phyloP scores from a whole-genome alignment of 1,284 basidiomycete species.

The Microstroma glucosiphilum region DNA sequence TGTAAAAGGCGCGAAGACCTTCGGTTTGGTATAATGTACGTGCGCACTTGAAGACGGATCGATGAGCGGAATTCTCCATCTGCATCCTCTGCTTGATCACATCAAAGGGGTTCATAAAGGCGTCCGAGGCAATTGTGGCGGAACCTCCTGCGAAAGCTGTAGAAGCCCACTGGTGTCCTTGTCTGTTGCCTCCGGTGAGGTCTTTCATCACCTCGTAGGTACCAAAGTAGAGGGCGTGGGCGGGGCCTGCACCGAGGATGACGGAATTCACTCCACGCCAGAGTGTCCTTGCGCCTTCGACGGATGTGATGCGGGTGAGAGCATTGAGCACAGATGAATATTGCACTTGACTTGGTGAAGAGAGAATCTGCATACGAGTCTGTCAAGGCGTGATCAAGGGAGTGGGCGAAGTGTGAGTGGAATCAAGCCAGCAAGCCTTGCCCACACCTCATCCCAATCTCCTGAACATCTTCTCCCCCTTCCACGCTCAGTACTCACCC shows the following conservation, averaged over 20 bases:
- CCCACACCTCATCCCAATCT: background rate
- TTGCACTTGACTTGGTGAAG: conserved; percentile 57
- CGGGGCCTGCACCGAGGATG: conserved; percentile 91
- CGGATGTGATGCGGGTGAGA: conserved; percentile 79
- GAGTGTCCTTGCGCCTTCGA: conserved; percentile 80
- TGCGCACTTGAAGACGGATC: conserved; percentile 75
- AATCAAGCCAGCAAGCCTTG: background rate
- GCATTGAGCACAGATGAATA: conserved; percentile 86
- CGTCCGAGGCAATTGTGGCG: conserved; percentile 91
- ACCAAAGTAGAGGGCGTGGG: conserved; percentile 97
- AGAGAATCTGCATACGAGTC: conserved; percentile 98
- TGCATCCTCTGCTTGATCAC: conserved; percentile 50
- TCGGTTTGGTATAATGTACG: conserved; percentile 75
- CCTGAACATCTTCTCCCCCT: background rate
- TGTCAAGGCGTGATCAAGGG: conserved; percentile 46
- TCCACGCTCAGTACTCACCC: conserved; percentile 65
- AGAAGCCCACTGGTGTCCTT: conserved; percentile 75
- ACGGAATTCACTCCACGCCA: conserved; percentile 98
- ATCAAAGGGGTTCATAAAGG: conserved; percentile 99
- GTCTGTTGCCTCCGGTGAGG: conserved; percentile 75
- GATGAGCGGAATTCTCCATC: conserved; percentile 68
- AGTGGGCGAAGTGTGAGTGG: conserved; percentile 1
- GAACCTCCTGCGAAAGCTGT: conserved; percentile 84
- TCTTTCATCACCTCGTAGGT: conserved; percentile 93
- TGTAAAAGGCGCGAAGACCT: conserved; percentile 87